Base-by-base conservation (phyloP, 306 rosid genomes). In the Neltuma alba region DNA sequence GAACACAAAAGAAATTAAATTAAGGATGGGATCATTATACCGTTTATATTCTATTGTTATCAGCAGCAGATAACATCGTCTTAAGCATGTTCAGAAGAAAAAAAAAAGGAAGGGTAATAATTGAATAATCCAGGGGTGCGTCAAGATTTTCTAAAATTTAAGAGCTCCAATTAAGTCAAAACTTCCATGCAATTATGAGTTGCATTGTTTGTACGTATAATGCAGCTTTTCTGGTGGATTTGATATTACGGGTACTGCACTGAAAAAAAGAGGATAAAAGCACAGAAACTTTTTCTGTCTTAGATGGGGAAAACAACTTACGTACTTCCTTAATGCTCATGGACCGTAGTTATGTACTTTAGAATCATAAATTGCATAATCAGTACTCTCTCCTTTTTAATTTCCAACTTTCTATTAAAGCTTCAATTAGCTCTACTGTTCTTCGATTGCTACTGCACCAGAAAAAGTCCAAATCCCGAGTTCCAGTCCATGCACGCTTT, bases 181-280 rank as follows among this genome's bases (percentile, higher is more conserved):
- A 27, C 66, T 28, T 60, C 36, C 6, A 8, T 1, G 16, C 45
- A 36, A 36, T 2, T 34, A 13, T 28, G 66, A 60, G 28, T 36
- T 37, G 5, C 33, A 21, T 40, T 67, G 72, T 13, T 67, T 11
- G 52, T 67, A 67, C 52, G 44, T 1, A 38, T 3, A 21, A 67
- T 50, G 33, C 72, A 67, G 48, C 28, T 21, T 67, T 67, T 67
- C 50, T 37, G 72, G 50, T 38, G 48, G 72, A 67, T 67, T 67
- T 67, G 52, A 67, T 67, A 23, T 21, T 38, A 3, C 30, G 11
- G 7, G 13, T 36, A 2, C 28, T 11, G 50, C 20, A 21, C 72
- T 21, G 15, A 21, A 13, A 67, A 58, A 21, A 38, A 38, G 42
- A n/a, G 72, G 52, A 5, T 40, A n/a, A 37, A 36, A 66, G n/a